A percentile compares a stretch with the other conserved stretches of the same genome.
phyloP scores from a whole-genome alignment of 1,284 basidiomycete species.

The Rhodotorula sp. region DNA sequence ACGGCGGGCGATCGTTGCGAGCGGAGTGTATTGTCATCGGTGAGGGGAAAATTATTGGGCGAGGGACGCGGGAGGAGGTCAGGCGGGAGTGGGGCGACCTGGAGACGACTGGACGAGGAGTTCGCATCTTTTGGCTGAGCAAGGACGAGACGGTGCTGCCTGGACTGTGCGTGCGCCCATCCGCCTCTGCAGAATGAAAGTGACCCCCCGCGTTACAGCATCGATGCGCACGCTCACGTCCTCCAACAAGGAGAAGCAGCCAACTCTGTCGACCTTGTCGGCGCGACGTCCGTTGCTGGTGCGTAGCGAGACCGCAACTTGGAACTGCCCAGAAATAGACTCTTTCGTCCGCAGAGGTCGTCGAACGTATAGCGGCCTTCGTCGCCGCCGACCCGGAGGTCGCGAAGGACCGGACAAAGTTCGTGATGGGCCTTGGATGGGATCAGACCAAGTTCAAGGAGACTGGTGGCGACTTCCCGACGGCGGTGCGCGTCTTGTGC shows the following conservation, averaged over 20 bases:
- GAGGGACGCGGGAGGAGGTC: slow-evolving; percentile 13
- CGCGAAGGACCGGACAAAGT: slow-evolving; percentile 56
- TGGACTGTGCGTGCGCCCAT: slow-evolving; percentile 7
- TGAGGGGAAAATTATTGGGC: slow-evolving; percentile 8
- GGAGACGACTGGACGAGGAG: slow-evolving; percentile 31
- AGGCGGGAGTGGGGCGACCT: slow-evolving; percentile 32
- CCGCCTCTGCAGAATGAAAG: no score
- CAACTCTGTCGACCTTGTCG: slow-evolving; percentile 60
- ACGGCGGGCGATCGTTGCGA: not conserved
- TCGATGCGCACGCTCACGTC: slow-evolving; percentile 76
- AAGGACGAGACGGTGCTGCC: slow-evolving; percentile 25
- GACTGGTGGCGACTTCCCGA: slow-evolving; percentile 63
- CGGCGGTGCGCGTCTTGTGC: slow-evolving; percentile 59
- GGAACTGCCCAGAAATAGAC: not conserved
- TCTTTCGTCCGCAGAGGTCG: slow-evolving; percentile 56
- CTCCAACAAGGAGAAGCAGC: slow-evolving; percentile 66
- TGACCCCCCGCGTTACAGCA: not conserved
- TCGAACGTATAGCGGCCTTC: slow-evolving; percentile 63
- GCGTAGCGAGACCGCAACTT: slow-evolving; percentile 5
- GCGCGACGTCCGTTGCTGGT: slow-evolving; percentile 63
- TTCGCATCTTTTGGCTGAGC: slow-evolving; percentile 23
- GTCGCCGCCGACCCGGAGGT: slow-evolving; percentile 61
- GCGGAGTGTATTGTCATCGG: slow-evolving; percentile 36
- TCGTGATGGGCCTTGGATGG: slow-evolving; percentile 89
- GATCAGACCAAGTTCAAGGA: slow-evolving; percentile 71